Evolutionary conservation across 768 basidiomycete genomes (phyloP), one percentile per base, ranked within the genome.

Genomic region (Boletales sp.): DNA sequence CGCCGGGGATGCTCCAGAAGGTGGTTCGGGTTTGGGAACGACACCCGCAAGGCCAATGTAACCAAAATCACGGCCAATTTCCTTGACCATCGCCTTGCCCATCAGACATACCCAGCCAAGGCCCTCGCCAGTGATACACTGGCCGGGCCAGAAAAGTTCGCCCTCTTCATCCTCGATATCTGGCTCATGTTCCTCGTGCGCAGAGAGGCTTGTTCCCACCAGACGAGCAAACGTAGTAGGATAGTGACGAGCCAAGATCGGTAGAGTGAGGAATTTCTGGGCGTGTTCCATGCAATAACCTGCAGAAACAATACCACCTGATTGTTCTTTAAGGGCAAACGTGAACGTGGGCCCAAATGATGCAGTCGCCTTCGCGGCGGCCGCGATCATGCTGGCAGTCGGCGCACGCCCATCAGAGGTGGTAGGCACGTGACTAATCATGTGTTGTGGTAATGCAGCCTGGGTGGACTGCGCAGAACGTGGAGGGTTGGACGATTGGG

Each of bases 81-180:
- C 89, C 58, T 79, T 82, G 61, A 91, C 81, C 89, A 91, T 91
- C 36, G 87, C 84, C 63, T 85, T 87, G 58, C 87, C 88, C 81
- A 91, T 84, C 27, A 86, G 73, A 65, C 88, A 90, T n/a, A 90
- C 82, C 89, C 89, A 91, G 18, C 84, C 89, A 29, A 91, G 74
- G 43, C 89, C 89, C 65, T 88, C 85, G 38, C 86, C 87, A 29
- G 78, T 85, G 50, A 82, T 72, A 32, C 79, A 74, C 59, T 87
- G 84, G 38, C 83, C 83, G 0, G 88, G 89, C 89, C 88, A 90
- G 61, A 82, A 87, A n/a, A 91, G 72, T 60, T 90, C 89, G 55
- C 88, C 86, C 64, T 89, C 88, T 55, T 89, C 86, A 57, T 91
- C 89, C 64, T 90, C 88, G 46, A 90, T 80, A 55, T 90, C 88